phyloP scores from a whole-genome alignment of 2,329 filamentous ascomycete genomes.

The Fulvia fulva region DNA sequence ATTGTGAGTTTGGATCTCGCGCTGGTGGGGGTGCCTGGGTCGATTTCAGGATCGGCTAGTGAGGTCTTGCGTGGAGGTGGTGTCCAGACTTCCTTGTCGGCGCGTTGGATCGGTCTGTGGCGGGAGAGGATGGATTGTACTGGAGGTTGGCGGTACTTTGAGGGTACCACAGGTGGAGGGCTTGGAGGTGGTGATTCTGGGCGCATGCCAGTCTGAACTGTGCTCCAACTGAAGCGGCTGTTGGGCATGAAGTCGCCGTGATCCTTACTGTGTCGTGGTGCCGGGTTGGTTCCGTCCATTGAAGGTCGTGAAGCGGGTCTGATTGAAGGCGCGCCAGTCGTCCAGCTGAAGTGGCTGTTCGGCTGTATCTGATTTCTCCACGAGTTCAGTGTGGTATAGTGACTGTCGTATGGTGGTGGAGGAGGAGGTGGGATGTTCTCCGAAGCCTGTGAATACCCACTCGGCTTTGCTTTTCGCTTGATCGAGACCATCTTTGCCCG shows the following conservation, averaged over 20 bases:
- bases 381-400: background rate
- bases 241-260: background rate
- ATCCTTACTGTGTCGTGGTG: slow-evolving; percentile 5
- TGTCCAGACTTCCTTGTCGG: slow-evolving; percentile 27
- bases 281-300: slow-evolving; percentile 9
- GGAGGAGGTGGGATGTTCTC: slow-evolving; percentile 25
- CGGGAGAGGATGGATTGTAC: slow-evolving; percentile 34
- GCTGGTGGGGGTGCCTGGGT: slow-evolving; percentile 5
- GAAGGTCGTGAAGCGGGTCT: slow-evolving; percentile 15
- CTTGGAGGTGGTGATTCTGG: slow-evolving; percentile 41
- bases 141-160: slow-evolving; percentile 23
- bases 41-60: background rate
- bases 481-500: slow-evolving; percentile 8
- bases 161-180: slow-evolving; percentile 37
- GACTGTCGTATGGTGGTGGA: slow-evolving; percentile 13
- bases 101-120: slow-evolving; percentile 28
- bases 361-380: slow-evolving; percentile 9
- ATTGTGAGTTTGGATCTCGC: slow-evolving; percentile 13
- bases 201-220: slow-evolving; percentile 33
- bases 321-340: slow-evolving; percentile 28
- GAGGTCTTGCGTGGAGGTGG: slow-evolving; percentile 23
- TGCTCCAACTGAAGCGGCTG: slow-evolving; percentile 2
- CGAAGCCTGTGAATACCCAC: slow-evolving; percentile 10
- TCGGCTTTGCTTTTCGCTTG: slow-evolving; percentile 29
- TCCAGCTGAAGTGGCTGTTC: slow-evolving; percentile 35